Percentiles rank a stretch among this genome's conserved stretches.
These are phyloP conservation scores for Cunninghamia lanceolata DNA, from an alignment of 75 land plant genomes.

Conservation along the genomic window DNA sequence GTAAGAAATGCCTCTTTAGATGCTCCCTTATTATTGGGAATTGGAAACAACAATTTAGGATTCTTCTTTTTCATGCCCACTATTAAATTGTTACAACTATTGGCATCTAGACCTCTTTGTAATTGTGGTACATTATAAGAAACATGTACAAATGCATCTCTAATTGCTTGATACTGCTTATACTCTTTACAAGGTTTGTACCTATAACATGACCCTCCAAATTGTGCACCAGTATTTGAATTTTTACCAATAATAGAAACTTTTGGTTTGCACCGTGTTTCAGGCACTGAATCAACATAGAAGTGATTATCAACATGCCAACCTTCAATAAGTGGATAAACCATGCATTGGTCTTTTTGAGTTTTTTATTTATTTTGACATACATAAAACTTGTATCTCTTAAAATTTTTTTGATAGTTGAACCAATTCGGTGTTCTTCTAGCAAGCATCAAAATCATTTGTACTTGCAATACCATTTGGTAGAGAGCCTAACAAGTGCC, in stretches of 20 bases:
- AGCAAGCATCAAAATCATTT: not conserved
- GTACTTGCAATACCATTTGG: slow-evolving; percentile 8
- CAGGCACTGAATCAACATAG: not conserved
- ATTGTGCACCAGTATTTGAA: not conserved
- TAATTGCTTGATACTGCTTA: not conserved
- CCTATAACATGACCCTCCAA: slow-evolving; percentile 7
- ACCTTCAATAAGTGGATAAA: not conserved
- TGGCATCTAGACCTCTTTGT: not conserved
- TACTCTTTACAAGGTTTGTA: slow-evolving; percentile 6
- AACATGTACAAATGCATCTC: not conserved
- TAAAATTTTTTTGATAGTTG: not conserved
- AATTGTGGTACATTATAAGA: not conserved
- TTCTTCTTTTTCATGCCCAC: not conserved
- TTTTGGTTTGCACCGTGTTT: not conserved
- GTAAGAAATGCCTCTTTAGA: not conserved
- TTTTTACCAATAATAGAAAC: not conserved
- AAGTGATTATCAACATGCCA: not conserved
- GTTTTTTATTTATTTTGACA: not conserved
- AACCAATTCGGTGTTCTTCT: not conserved
- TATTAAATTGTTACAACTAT: not conserved
- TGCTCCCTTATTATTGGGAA: not conserved
- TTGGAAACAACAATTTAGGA: not conserved
- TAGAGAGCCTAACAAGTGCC: not conserved
- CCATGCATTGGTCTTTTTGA: not conserved
- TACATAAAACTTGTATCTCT: not conserved